Conservation (phyloP, 73 alveolate genomes). For the Paramecium primaurelia region DNA sequence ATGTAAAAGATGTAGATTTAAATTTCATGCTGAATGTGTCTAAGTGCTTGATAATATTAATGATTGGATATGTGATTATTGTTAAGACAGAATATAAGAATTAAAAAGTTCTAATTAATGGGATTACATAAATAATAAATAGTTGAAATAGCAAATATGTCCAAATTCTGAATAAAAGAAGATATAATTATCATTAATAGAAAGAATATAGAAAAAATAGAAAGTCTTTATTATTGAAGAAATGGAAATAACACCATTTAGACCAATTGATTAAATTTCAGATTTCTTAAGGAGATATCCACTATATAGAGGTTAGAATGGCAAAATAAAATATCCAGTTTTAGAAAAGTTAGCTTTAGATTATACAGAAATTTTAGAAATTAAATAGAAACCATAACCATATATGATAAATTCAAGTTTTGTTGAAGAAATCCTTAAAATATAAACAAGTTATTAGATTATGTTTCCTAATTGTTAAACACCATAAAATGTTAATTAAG, state of each 20-base stretch:
- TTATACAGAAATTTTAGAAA: neutral
- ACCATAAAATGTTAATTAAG: conserved; percentile 27
- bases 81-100: neutral
- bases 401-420: neutral
- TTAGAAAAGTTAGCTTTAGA: neutral
- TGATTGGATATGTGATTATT: conserved; percentile 42
- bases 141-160: neutral
- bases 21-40: conserved; percentile 45
- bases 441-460: conserved; percentile 7
- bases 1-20: conserved; percentile 43
- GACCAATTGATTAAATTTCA: neutral
- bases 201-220: conserved; percentile 13
- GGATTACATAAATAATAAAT: conserved; percentile 35
- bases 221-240: conserved; percentile 22
- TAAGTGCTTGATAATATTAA: neutral
- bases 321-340: conserved; percentile 33
- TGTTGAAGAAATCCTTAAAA: neutral
- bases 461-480: neutral
- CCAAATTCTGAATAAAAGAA: neutral
- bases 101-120: neutral
- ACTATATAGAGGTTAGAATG: neutral
- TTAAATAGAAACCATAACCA: conserved; percentile 4
- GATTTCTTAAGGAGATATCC: neutral
- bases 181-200: neutral
- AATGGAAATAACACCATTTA: neutral